A percentile compares a stretch with the other conserved stretches of the same genome.
Conservation (phyloP, 768 basidiomycete genomes). For the Tubosaeta sp. region DNA sequence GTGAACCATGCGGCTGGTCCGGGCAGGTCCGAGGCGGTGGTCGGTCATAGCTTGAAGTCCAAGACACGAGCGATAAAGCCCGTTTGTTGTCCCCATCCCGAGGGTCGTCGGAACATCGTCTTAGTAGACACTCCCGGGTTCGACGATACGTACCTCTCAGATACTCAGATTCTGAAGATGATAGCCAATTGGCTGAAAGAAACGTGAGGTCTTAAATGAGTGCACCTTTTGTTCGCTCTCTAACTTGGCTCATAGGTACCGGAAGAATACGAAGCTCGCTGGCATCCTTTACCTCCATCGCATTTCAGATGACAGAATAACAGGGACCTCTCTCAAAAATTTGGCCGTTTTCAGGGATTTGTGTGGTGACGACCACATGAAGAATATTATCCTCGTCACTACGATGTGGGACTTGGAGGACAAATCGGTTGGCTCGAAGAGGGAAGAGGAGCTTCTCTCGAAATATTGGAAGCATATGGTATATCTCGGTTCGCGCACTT, state of each 20-base stretch:
- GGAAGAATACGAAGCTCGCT: constrained; percentile 7
- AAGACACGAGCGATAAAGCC: constrained; percentile 4
- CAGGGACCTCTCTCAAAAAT: constrained; percentile 10
- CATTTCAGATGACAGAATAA: constrained; percentile 10
- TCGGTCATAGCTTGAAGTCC: constrained; percentile 3
- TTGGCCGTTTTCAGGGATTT: constrained; percentile 7
- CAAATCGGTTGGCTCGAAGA: constrained; percentile 1
- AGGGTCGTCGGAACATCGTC: constrained; percentile 10
- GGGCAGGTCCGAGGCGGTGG: background rate
- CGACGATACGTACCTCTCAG: constrained; percentile 11
- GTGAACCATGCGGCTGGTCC: constrained; percentile 6
- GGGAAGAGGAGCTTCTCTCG: constrained; percentile 11
- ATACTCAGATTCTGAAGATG: constrained; percentile 7
- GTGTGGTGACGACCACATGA: constrained; percentile 9
- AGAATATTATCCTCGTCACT: constrained; percentile 16
- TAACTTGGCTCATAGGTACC: constrained; percentile 6
- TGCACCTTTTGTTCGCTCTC: too few species aligned
- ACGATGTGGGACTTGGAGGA: constrained; percentile 17
- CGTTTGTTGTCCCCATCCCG: constrained; percentile 12
- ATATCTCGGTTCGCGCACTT: constrained; percentile 5
- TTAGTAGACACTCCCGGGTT: constrained; percentile 19
- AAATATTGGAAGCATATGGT: constrained; percentile 16
- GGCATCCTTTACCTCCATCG: constrained; percentile 14
- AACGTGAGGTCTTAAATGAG: constrained; percentile 18
- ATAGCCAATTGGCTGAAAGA: constrained; percentile 15